Evolutionary conservation across 306 rosid species (phyloP).

Genomic region (Betula pendula): DNA sequence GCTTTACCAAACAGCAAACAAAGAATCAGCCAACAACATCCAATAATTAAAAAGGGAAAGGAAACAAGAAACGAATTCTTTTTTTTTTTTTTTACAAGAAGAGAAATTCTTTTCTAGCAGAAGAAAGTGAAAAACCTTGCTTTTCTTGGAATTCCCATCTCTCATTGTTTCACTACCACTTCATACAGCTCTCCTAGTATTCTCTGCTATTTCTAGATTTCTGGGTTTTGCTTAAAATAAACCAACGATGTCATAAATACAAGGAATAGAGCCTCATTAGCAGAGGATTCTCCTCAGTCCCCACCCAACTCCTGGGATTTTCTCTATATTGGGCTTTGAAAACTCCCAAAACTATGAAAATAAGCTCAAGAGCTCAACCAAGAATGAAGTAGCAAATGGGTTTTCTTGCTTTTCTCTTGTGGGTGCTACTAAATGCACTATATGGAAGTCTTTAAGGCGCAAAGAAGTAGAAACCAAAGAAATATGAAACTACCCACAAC

Average conservation of each 20-base stretch:
- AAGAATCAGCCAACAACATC: conserved; percentile 46
- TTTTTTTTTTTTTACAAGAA: conserved; percentile 23
- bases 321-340: conserved; percentile 23
- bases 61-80: conserved; percentile 29
- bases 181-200: conserved; percentile 53
- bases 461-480: conserved; percentile 37
- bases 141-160: conserved; percentile 86
- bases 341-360: neutral
- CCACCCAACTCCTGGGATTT: conserved; percentile 34
- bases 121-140: conserved; percentile 66
- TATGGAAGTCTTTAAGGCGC: conserved; percentile 32
- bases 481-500: conserved; percentile 44
- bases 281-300: conserved; percentile 14
- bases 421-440: conserved; percentile 29
- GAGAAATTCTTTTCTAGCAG: neutral
- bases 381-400: conserved; percentile 28
- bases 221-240: conserved; percentile 34
- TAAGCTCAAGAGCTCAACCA: conserved; percentile 12
- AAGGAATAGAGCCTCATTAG: conserved; percentile 29
- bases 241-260: conserved; percentile 31
- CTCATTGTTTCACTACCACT: conserved; percentile 76
- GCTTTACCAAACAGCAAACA: conserved; percentile 60
- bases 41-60: conserved; percentile 11
- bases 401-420: conserved; percentile 29
- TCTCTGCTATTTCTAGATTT: conserved; percentile 28